Evolutionary conservation across 192 early-diverging fungal genomes (phyloP).

Genomic region (Podila horticola): DNA sequence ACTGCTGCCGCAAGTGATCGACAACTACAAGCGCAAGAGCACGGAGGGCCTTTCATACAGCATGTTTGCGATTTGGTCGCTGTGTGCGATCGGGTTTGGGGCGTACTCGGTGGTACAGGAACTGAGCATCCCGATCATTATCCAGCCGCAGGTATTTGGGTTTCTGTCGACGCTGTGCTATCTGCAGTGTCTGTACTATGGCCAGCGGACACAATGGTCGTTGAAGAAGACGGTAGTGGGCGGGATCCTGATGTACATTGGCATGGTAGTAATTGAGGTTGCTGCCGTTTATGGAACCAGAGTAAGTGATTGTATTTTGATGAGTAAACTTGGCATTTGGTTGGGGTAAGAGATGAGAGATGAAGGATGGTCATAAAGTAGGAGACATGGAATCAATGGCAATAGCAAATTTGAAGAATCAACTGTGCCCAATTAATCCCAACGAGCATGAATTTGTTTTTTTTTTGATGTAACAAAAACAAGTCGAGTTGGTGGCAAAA

Average conservation of each 20-base stretch:
- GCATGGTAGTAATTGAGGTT: constrained; percentile 13
- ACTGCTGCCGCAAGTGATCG: constrained; percentile 58
- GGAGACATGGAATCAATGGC: background rate
- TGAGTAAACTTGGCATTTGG: background rate
- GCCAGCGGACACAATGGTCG: constrained; percentile 9
- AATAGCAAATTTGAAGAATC: background rate
- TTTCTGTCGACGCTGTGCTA: constrained; percentile 47
- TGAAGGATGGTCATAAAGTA: background rate
- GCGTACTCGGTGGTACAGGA: constrained; percentile 53
- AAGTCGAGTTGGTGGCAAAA: background rate
- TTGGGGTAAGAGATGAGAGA: background rate
- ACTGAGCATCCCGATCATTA: constrained; percentile 54
- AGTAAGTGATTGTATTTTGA: constrained; percentile 12
- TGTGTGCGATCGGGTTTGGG: constrained; percentile 51
- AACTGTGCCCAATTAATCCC: too few species aligned
- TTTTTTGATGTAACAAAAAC: too few species aligned
- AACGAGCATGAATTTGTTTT: too few species aligned
- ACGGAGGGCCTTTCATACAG: constrained; percentile 51
- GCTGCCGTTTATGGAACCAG: constrained; percentile 30
- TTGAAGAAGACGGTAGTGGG: background rate
- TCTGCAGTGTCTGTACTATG: constrained; percentile 54
- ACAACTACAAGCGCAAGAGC: constrained; percentile 50
- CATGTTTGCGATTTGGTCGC: constrained; percentile 55
- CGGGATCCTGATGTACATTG: background rate
- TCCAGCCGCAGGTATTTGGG: constrained; percentile 61